Evolutionary conservation across 352 stramenopile genomes (phyloP).

Genomic region (Pythium rishiriense): DNA sequence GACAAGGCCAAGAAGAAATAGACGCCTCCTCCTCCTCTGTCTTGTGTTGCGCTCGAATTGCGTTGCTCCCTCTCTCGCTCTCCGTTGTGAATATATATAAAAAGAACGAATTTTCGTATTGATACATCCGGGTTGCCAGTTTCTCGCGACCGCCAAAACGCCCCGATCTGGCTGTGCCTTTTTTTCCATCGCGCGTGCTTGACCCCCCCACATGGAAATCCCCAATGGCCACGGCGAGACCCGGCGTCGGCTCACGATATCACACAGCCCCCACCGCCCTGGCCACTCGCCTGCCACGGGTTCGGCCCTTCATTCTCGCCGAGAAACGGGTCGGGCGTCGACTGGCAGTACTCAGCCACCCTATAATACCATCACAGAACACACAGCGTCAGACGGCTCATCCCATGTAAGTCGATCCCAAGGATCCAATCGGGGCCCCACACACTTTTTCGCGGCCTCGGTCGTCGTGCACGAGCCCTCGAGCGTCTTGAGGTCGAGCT

Average conservation of each 20-base stretch:
- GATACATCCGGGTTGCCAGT: conserved; percentile 13
- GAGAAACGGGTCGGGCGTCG: conserved; percentile 68
- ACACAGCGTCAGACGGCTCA: too few species aligned
- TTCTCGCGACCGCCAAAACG: background rate
- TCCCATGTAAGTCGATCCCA: too few species aligned
- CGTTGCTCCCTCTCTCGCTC: conserved; percentile 1
- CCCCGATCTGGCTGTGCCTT: background rate
- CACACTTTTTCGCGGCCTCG: conserved; percentile 80
- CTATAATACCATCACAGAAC: conserved; percentile 24
- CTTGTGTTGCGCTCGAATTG: background rate
- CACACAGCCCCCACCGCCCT: conserved; percentile 59
- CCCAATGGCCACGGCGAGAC: too few species aligned
- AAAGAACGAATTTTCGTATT: conserved; percentile 18
- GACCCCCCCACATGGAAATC: too few species aligned
- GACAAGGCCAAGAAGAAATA: conserved; percentile 37
- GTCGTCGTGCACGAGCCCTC: conserved; percentile 75
- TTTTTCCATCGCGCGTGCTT: too few species aligned
- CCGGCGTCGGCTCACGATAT: conserved; percentile 65
- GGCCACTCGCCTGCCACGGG: conserved; percentile 67
- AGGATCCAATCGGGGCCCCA: background rate
- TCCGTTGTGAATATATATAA: conserved; percentile 44
- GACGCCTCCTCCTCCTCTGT: background rate
- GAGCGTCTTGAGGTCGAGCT: conserved; percentile 80
- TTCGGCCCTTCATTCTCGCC: conserved; percentile 76
- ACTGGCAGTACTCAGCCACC: conserved; percentile 76